Conservation (phyloP, 768 basidiomycete species). For the Phylloporus arenicola region DNA sequence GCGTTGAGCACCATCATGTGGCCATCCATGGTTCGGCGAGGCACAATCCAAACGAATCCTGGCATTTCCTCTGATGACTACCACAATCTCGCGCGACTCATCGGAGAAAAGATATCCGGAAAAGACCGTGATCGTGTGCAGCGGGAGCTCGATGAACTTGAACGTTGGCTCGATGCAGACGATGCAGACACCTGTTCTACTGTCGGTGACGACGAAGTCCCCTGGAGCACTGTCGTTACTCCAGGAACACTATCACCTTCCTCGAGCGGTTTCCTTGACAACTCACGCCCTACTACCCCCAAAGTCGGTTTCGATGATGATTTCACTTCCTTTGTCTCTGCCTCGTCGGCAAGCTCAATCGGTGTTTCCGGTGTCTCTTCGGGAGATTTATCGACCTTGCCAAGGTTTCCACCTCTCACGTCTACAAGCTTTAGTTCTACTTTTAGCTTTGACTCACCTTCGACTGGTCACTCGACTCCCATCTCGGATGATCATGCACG, state of each 20-base stretch:
- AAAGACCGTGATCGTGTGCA: constrained; percentile 34
- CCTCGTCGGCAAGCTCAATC: constrained; percentile 30
- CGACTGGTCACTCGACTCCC: constrained; percentile 26
- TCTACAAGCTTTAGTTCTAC: constrained; percentile 25
- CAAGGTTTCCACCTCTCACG: constrained; percentile 2
- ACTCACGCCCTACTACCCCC: constrained; percentile 31
- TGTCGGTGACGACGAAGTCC: constrained; percentile 26
- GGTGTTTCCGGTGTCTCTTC: background rate
- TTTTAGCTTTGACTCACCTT: constrained; percentile 21
- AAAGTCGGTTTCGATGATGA: constrained; percentile 67
- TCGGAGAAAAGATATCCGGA: constrained; percentile 20
- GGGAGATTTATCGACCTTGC: background rate
- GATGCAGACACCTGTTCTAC: constrained; percentile 16
- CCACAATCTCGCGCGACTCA: constrained; percentile 17
- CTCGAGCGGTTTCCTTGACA: constrained; percentile 15
- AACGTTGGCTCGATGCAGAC: constrained; percentile 56
- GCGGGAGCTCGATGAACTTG: constrained; percentile 53
- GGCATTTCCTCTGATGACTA: constrained; percentile 15
- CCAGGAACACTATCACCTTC: constrained; percentile 27
- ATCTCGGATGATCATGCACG: constrained; percentile 14
- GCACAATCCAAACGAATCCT: background rate
- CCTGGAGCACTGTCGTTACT: constrained; percentile 37
- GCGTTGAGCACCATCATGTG: constrained; percentile 86
- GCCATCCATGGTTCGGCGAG: constrained; percentile 58
- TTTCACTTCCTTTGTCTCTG: constrained; percentile 70